Conservation (phyloP, 2,329 filamentous ascomycete genomes). For the Talaromyces albobiverticillius region DNA sequence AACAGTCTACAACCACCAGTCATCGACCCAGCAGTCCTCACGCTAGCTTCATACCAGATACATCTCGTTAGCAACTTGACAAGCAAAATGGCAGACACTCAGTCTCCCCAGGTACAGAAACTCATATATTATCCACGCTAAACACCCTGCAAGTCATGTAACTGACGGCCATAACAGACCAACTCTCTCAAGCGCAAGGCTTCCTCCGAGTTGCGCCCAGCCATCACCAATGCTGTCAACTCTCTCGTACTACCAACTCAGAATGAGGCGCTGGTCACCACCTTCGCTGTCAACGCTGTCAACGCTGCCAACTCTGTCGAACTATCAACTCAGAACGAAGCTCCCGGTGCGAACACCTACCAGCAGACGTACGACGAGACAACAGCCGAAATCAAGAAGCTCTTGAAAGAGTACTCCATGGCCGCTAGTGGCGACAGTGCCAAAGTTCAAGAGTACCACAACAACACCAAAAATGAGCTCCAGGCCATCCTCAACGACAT, state of each 20-base stretch:
- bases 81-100: too few relatives aligned
- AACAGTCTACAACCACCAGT: too few relatives aligned
- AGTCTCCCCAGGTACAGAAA: too few relatives aligned
- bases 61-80: too few relatives aligned
- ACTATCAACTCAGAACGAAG: too few relatives aligned
- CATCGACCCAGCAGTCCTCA: too few relatives aligned
- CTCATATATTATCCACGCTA: background rate
- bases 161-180: background rate
- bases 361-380: constrained; percentile 8
- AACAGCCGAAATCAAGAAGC: background rate
- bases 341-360: background rate
- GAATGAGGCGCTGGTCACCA: too few relatives aligned
- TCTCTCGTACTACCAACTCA: too few relatives aligned
- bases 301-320: too few relatives aligned
- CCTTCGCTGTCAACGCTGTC: too few relatives aligned
- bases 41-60: too few relatives aligned
- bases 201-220: background rate
- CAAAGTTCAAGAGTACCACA: background rate
- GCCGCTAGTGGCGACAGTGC: background rate
- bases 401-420: background rate
- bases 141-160: background rate
- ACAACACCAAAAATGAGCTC: background rate
- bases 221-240: background rate
- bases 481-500: constrained; percentile 2
- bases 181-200: constrained; percentile 11